Evolutionary conservation across 495 filamentous ascomycete genomes (phyloP).

Genomic region (Trichocladium antarcticum): DNA sequence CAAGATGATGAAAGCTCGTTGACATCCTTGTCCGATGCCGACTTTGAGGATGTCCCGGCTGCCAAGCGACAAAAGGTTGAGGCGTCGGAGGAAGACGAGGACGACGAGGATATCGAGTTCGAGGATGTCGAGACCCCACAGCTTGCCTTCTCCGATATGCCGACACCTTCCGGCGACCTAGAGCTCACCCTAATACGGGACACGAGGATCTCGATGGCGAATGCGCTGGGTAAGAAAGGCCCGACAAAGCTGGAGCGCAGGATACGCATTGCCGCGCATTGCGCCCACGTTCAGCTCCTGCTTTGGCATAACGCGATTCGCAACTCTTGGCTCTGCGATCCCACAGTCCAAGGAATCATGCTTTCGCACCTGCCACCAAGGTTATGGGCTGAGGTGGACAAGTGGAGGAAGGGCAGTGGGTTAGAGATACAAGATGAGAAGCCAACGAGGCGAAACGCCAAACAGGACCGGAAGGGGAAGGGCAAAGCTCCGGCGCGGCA

Average conservation of each 20-base stretch:
- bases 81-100: conserved; percentile 27
- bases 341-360: conserved; percentile 65
- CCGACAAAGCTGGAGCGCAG: conserved; percentile 72
- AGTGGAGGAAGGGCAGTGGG: conserved; percentile 59
- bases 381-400: conserved; percentile 60
- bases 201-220: conserved; percentile 42
- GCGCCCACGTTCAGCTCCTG: conserved; percentile 78
- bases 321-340: conserved; percentile 77
- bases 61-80: conserved; percentile 16
- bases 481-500: conserved; percentile 37
- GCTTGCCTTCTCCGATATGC: conserved; percentile 13
- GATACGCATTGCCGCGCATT: conserved; percentile 67
- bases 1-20: conserved; percentile 44
- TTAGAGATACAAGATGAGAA: conserved; percentile 36
- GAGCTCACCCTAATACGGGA: conserved; percentile 63
- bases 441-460: background rate
- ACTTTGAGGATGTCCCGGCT: conserved; percentile 52
- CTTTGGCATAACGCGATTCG: conserved; percentile 81
- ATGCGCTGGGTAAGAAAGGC: conserved; percentile 66
- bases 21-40: conserved; percentile 55
- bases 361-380: conserved; percentile 54
- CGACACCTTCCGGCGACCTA: conserved; percentile 44
- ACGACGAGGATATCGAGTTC: conserved; percentile 71
- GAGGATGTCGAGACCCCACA: conserved; percentile 59
- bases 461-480: conserved; percentile 26